Evolutionary conservation across 495 filamentous ascomycete species (phyloP), one percentile per base, ranked within the genome.

Genomic region (Parathielavia appendiculata): DNA sequence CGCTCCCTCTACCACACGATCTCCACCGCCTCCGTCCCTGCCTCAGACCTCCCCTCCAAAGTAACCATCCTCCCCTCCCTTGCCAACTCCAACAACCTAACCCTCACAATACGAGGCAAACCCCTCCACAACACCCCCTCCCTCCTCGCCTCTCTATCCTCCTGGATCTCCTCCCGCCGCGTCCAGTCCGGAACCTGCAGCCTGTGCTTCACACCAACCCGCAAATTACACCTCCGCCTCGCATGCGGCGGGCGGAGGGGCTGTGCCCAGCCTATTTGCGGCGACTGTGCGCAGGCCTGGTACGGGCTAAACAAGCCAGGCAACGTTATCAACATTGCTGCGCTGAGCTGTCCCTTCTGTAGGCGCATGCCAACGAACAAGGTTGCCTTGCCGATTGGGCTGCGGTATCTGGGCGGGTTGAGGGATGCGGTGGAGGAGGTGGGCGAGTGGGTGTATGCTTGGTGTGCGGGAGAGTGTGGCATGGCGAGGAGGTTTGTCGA

Each of bases 291-390:
- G 9, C 26, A 17, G 20, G 56, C 19, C 0, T 74, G 70, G 70
- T 69, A 71, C 50, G 67, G 64, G 8, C 23, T 63, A 36, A 70
- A 70, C 59, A 49, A 10, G 6, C 38, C 67, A 0, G 76, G 74
- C 0, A 5, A 54, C 5, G 62, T 75, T 0, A 69, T 79, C 68
- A 76, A 77, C 61, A 65, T 67, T 3, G 69, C 71, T 0, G 74
- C 76, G 16, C 70, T 76, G 26, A 34, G 38, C 1, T 77, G 76
- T 52, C 75, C 75, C 4, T 77, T 79, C 62, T 77, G 76, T 52
- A 65, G 76, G 30, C 65, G 74, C 12, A 51, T 51, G 23, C 74
- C 74, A 2, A 60, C 68, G 9, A 58, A 58, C 1, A 50, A 60
- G 13, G 62, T 60, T 16, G 49, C 53, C 2, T 54, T 75, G 14